Percentiles rank a stretch among this genome's conserved stretches.
These are phyloP conservation scores for Glebionis coronaria DNA, from an alignment of 129 eudicot species.

Conservation along the genomic window DNA sequence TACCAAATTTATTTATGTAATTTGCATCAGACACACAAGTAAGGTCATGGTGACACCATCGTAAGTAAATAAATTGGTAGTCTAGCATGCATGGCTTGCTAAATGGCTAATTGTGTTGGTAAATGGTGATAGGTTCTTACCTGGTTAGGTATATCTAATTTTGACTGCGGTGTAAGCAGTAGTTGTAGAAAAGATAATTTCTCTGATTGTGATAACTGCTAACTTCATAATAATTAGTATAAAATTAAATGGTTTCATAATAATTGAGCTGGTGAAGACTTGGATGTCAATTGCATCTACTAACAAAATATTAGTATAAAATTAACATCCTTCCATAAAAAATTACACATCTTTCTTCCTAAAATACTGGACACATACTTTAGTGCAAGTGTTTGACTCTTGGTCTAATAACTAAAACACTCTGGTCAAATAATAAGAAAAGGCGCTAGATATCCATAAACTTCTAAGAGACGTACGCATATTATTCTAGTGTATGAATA, in stretches of 20 bases:
- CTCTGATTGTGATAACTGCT: slow-evolving; percentile 17
- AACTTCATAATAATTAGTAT: no score
- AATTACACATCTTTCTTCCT: neutral
- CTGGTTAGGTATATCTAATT: slow-evolving; percentile 18
- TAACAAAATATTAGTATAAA: neutral
- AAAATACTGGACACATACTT: neutral
- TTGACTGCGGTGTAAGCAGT: slow-evolving; percentile 14
- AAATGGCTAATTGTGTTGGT: neutral
- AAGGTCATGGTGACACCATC: neutral
- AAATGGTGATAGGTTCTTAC: neutral
- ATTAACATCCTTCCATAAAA: neutral
- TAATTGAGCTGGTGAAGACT: neutral
- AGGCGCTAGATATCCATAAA: no score
- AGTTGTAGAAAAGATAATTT: slow-evolving; percentile 9
- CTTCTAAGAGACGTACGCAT: neutral
- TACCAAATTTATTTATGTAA: neutral
- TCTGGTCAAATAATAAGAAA: neutral
- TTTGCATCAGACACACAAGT: slow-evolving; percentile 18
- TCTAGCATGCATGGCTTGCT: slow-evolving; percentile 11
- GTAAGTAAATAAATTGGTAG: slow-evolving; percentile 2
- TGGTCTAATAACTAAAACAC: neutral
- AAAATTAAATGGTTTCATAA: slow-evolving; percentile 10
- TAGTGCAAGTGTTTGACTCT: slow-evolving; percentile 9
- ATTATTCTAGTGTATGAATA: neutral
- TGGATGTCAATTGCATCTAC: neutral